Evolutionary conservation across 1,284 basidiomycete species (phyloP).

Genomic region (Pseudozyma pruni): DNA sequence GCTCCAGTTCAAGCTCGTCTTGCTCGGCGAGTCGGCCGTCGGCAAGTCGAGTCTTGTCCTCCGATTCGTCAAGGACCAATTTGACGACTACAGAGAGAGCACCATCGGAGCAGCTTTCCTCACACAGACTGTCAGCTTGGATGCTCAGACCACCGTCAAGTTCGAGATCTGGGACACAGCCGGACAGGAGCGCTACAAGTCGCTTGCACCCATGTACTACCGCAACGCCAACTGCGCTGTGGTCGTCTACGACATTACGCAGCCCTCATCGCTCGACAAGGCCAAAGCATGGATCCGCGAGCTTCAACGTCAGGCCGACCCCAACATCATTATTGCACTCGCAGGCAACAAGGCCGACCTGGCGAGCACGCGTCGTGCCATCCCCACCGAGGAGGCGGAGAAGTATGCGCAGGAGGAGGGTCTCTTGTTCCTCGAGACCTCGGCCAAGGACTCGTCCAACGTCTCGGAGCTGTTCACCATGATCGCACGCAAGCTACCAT

Average conservation of each 20-base stretch:
- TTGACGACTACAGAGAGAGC: constrained; percentile 90
- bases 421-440: constrained; percentile 94
- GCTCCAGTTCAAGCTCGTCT: constrained; percentile 60
- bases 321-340: constrained; percentile 82
- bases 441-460: constrained; percentile 90
- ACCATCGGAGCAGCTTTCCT: constrained; percentile 80
- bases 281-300: constrained; percentile 96
- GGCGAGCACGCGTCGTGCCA: constrained; percentile 71
- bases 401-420: constrained; percentile 94
- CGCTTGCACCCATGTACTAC: constrained; percentile 68
- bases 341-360: constrained; percentile 96
- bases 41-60: constrained; percentile 96
- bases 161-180: constrained; percentile 94
- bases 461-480: constrained; percentile 76
- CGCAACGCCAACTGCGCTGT: constrained; percentile 67
- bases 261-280: constrained; percentile 81
- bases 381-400: constrained; percentile 73
- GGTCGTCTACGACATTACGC: constrained; percentile 66
- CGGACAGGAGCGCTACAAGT: constrained; percentile 84
- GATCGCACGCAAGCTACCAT: constrained; percentile 64
- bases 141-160: constrained; percentile 90
- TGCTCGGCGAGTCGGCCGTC: constrained; percentile 87
- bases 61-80: constrained; percentile 95
- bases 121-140: constrained; percentile 91
- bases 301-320: constrained; percentile 95